Base-by-base conservation (phyloP, 148 eudicot species). In the Selenicereus undatus region DNA sequence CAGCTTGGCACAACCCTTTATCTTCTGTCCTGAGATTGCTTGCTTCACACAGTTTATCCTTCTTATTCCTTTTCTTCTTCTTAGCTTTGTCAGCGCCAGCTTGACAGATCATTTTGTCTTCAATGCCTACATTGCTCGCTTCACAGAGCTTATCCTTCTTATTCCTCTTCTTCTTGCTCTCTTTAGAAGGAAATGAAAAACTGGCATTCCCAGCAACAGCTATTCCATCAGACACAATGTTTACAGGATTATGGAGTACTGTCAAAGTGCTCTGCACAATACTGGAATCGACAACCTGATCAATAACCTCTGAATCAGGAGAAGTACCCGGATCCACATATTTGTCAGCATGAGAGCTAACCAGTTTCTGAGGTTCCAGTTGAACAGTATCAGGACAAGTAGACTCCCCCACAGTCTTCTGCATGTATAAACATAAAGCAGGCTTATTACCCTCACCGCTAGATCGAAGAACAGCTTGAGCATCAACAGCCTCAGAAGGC, bases 241-340 rank as follows among this genome's bases (percentile, higher is more conserved):
- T 81, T 65, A 71, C 85, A 76, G 66, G 58, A 82, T 87, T 83
- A 79, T 80, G 83, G 73, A 79, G 78, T 66, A 82, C 79, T 78
- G 85, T 88, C 66, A 73, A 78, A 81, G 68, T 87, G 77, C 84
- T 88, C 21, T 80, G 85, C 73, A 60, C 78, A 71, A 84, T 73
- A 73, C 82, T 88, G 60, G 91, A 79, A 72, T 91, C 94, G 18
- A 82, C 85, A 83, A 85, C 85, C 65, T 86, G 83, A 83, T 94
- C 92, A 78, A 93, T 93, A 87, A 95, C 94, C 91, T 92, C 99
- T 62, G 98, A 96, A 86, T 96, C 98, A 83, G 99, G 99, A 80
- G 99, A 96, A 81, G 99, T 93, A 84, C 94, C 95, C 27, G 90
- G 85, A 84, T 93, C 96, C 73, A 83, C 73, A 74, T 79, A 85